These are phyloP conservation scores for Fusarium longipes DNA, from an alignment of 2,329 filamentous ascomycete genomes.

Conservation along the genomic window DNA sequence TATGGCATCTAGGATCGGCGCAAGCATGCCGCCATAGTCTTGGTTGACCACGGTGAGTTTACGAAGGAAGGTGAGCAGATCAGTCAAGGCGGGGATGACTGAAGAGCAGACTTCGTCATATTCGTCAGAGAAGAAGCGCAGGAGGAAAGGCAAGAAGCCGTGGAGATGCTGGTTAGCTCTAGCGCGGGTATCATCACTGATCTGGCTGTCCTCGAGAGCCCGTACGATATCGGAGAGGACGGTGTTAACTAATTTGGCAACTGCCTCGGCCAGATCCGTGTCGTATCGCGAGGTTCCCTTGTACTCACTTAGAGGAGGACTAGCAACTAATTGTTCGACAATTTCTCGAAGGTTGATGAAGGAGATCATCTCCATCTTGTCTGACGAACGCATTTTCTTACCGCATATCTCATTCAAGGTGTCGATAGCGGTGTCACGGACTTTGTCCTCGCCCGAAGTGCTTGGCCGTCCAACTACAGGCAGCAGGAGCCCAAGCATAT, in stretches of 20 bases:
- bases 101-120: slow-evolving; percentile 98
- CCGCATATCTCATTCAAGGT: slow-evolving; percentile 95
- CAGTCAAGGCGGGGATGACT: slow-evolving; percentile 91
- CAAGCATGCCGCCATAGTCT: slow-evolving; percentile 83
- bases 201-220: slow-evolving; percentile 76
- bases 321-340: slow-evolving; percentile 85
- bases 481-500: slow-evolving; percentile 86
- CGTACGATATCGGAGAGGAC: slow-evolving; percentile 88
- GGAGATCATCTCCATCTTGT: slow-evolving; percentile 93
- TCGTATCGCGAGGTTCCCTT: slow-evolving; percentile 89
- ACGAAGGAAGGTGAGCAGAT: slow-evolving; percentile 89
- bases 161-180: slow-evolving; percentile 86
- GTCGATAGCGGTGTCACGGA: slow-evolving; percentile 91
- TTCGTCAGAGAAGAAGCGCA: slow-evolving; percentile 97
- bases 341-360: slow-evolving; percentile 91
- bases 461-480: slow-evolving; percentile 85
- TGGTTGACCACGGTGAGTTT: slow-evolving; percentile 79
- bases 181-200: slow-evolving; percentile 71
- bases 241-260: slow-evolving; percentile 95
- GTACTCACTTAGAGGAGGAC: slow-evolving; percentile 81
- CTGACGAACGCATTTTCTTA: slow-evolving; percentile 95
- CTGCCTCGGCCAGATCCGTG: slow-evolving; percentile 92
- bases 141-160: slow-evolving; percentile 84
- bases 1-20: slow-evolving; percentile 89
- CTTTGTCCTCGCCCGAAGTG: slow-evolving; percentile 75